Evolutionary conservation across 2,329 filamentous ascomycete species (phyloP), one percentile per base, ranked within the genome.

Genomic region (Thielaviopsis euricoi): DNA sequence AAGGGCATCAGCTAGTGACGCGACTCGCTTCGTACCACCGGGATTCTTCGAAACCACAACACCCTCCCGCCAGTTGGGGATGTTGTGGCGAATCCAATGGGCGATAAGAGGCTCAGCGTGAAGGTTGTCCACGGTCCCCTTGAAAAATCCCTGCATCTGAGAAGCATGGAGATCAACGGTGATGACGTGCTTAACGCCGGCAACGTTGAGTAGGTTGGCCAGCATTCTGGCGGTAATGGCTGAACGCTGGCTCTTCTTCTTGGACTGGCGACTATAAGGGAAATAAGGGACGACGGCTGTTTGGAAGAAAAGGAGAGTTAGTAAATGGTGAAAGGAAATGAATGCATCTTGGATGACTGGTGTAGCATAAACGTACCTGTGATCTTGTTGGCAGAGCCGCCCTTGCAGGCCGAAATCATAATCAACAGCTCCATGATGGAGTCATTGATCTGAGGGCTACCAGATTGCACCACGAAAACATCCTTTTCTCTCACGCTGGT

Each of bases 111-210:
- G 91, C 70, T 98, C 93, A 55, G 93, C 93, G 65, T 95, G 89
- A 56, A 98, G 83, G 67, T 98, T 97, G 71, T 98, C 93, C 61
- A 98, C 91, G 0, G 93, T 93, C 65, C 91, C 95, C 67, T 87
- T 87, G 78, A 98, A 98, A 74, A 98, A 98, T 60, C 93, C 93
- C 73, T 98, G 93, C 89, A 97, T 97, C 74, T 97, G 93, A n/a
- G 87, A 89, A 56, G 87, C 87, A 73, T 98, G 93, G 29, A 98
- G 79, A 68, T 98, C 93, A 67, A 98, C 86, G 17, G 93, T 98
- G 66, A 98, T 90, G 69, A 98, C 87, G 75, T 98, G 93, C 72
- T 95, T 89, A 63, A 98, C 89, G 57, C 93, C 93, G 55, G 93
- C 93, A 59, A 98, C 87, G 61, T 87, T 81, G 64, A 98, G 82